Conservation (phyloP, 2,329 filamentous ascomycete genomes). For the Zalaria sp. region DNA sequence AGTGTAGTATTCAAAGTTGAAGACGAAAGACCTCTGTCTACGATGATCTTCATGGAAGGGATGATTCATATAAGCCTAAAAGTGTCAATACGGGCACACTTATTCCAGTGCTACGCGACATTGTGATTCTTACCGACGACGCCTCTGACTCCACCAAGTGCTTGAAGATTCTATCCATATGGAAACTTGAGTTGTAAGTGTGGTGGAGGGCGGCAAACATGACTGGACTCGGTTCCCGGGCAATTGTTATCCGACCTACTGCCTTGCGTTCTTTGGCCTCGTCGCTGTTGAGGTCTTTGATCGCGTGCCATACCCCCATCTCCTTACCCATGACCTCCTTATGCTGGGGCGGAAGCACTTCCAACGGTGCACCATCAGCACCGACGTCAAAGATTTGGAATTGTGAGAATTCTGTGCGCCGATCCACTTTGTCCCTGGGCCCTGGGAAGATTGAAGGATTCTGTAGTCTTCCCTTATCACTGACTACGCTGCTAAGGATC, state of each 20-base stretch:
- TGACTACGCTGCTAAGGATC: constrained; percentile 28
- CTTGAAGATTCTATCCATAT: constrained; percentile 46
- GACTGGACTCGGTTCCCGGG: constrained; percentile 47
- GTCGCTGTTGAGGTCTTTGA: constrained; percentile 22
- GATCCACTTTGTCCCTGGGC: constrained; percentile 26
- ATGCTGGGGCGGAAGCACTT: constrained; percentile 13
- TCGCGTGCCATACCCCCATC: constrained; percentile 19
- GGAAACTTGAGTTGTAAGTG: constrained; percentile 42
- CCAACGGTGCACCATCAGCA: constrained; percentile 27
- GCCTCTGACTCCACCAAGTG: constrained; percentile 37
- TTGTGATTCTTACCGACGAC: constrained; percentile 31
- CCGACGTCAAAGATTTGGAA: constrained; percentile 46
- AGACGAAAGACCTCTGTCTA: constrained; percentile 44
- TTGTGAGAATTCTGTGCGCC: constrained; percentile 29
- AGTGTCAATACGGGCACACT: background rate
- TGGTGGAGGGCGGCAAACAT: constrained; percentile 46
- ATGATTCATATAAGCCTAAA: constrained; percentile 14
- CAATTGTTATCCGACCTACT: constrained; percentile 45
- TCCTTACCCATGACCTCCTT: constrained; percentile 18
- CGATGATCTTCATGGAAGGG: constrained; percentile 31
- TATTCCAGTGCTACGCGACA: background rate
- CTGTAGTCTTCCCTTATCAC: constrained; percentile 14
- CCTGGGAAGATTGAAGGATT: constrained; percentile 26
- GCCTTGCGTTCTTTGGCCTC: constrained; percentile 28
- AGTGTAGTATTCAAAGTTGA: constrained; percentile 53